phyloP scores from a whole-genome alignment of 2,329 filamentous ascomycete genomes.

The Penicillium sp. region DNA sequence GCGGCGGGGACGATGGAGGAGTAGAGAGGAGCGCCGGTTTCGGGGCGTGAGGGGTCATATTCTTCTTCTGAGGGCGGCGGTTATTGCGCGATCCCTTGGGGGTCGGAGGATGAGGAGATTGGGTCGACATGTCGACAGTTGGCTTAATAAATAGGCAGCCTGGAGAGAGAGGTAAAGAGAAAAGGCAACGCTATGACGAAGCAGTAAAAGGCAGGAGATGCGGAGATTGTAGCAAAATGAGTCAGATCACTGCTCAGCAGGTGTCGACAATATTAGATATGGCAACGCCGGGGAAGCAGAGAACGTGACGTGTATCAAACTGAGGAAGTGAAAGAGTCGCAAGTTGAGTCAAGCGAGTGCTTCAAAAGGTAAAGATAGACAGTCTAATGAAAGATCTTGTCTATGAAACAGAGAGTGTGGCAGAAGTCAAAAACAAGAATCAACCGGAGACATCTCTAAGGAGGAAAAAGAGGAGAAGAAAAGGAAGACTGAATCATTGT shows the following conservation, averaged over 20 bases:
- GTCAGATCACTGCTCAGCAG: conserved; percentile 36
- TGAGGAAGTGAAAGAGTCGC: conserved; percentile 8
- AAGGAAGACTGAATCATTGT: conserved; percentile 6
- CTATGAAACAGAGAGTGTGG: neutral
- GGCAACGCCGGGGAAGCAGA: conserved; percentile 25
- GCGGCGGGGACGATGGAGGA: conserved; percentile 39
- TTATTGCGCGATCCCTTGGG: conserved; percentile 41
- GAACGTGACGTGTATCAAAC: conserved; percentile 10
- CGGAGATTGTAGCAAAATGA: conserved; percentile 20
- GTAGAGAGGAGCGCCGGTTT: conserved; percentile 31
- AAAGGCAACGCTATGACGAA: conserved; percentile 22
- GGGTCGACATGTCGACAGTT: conserved; percentile 47
- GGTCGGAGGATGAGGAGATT: conserved; percentile 37
- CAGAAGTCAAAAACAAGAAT: neutral
- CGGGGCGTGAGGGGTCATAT: conserved; percentile 32
- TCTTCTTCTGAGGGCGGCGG: conserved; percentile 38
- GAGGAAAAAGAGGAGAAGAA: neutral
- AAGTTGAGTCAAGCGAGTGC: conserved; percentile 7
- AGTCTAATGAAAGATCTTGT: conserved; percentile 6
- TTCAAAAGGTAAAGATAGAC: conserved; percentile 10
- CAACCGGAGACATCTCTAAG: conserved; percentile 7
- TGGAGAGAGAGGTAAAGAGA: conserved; percentile 28
- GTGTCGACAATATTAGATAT: conserved; percentile 29
- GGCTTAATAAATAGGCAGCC: conserved; percentile 54
- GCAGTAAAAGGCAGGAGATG: conserved; percentile 17